Evolutionary conservation across 371 early-diverging fungal genomes (phyloP).

Genomic region (Mucor racemosus): DNA sequence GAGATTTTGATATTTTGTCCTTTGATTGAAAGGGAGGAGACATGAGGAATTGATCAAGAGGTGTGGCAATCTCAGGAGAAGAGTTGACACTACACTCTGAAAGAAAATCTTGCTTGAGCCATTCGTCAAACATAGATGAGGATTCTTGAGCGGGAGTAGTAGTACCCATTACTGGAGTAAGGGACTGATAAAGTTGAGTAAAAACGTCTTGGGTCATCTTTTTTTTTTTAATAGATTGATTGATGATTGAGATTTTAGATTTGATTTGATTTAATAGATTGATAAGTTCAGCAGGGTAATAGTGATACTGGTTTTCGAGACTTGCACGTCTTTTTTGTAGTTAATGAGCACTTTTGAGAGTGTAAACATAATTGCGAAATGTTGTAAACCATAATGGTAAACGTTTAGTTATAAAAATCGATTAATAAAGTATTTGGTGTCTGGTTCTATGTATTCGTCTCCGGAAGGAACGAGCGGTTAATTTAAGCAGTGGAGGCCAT

Average conservation of each 20-base stretch:
- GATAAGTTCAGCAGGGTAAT: constrained; percentile 19
- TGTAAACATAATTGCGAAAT: constrained; percentile 33
- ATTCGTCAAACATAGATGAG: constrained; percentile 34
- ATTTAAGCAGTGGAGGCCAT: constrained; percentile 40
- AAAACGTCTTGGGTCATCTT: constrained; percentile 37
- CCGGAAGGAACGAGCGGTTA: constrained; percentile 17
- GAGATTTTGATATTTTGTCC: constrained; percentile 12
- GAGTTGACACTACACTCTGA: constrained; percentile 30
- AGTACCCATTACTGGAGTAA: constrained; percentile 25
- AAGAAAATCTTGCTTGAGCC: constrained; percentile 35
- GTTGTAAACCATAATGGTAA: constrained; percentile 34
- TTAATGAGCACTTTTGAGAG: constrained; percentile 13
- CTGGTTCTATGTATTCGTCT: constrained; percentile 19
- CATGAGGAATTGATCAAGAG: constrained; percentile 32
- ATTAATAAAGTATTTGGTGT: constrained; percentile 13
- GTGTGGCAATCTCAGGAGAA: constrained; percentile 35
- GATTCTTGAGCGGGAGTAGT: constrained; percentile 18
- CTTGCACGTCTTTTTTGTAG: constrained; percentile 37
- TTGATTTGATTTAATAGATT: constrained; percentile 2
- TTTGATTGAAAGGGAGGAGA: constrained; percentile 32
- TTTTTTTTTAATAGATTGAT: constrained; percentile 9
- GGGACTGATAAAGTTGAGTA: constrained; percentile 39
- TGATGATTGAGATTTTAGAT: too few species aligned
- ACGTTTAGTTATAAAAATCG: constrained; percentile 21
- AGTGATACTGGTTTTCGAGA: constrained; percentile 33